These are phyloP conservation scores for Pleurotus cornucopiae DNA, from an alignment of 768 basidiomycete species.

Conservation along the genomic window DNA sequence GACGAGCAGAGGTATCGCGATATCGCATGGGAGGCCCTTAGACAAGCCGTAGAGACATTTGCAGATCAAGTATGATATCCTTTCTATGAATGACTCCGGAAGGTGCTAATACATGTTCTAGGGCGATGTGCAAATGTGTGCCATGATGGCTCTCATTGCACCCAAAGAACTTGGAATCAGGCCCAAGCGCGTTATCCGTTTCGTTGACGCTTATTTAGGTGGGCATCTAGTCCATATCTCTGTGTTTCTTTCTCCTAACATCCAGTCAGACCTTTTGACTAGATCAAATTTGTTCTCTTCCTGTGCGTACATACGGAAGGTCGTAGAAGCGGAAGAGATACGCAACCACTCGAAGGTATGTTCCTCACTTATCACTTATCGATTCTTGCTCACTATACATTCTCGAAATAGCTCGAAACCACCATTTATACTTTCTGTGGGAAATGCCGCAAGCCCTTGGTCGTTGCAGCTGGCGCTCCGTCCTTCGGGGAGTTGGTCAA, in stretches of 20 bases:
- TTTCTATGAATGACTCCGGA: background rate
- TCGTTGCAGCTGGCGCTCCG: constrained; percentile 33
- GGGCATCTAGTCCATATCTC: constrained; percentile 13
- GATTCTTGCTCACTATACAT: background rate
- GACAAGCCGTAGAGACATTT: constrained; percentile 54
- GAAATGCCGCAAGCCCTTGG: constrained; percentile 61
- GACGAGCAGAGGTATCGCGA: constrained; percentile 50
- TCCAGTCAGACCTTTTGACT: constrained; percentile 53
- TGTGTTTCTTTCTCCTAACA: background rate
- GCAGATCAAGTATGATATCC: constrained; percentile 48
- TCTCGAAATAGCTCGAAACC: constrained; percentile 55
- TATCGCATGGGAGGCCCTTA: constrained; percentile 53
- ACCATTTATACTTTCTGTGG: constrained; percentile 68
- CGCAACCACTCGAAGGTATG: constrained; percentile 50
- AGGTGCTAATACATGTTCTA: constrained; percentile 21
- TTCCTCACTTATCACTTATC: background rate
- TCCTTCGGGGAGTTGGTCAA: constrained; percentile 20
- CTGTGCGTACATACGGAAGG: constrained; percentile 76
- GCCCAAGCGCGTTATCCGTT: constrained; percentile 37
- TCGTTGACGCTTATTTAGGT: constrained; percentile 77
- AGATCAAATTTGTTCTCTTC: constrained; percentile 58
- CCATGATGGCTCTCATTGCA: constrained; percentile 63
- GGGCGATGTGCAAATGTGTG: constrained; percentile 82
- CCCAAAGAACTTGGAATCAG: constrained; percentile 52
- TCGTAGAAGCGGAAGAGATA: constrained; percentile 47